phyloP scores from a whole-genome alignment of 768 basidiomycete species.

The Boletales sp. region DNA sequence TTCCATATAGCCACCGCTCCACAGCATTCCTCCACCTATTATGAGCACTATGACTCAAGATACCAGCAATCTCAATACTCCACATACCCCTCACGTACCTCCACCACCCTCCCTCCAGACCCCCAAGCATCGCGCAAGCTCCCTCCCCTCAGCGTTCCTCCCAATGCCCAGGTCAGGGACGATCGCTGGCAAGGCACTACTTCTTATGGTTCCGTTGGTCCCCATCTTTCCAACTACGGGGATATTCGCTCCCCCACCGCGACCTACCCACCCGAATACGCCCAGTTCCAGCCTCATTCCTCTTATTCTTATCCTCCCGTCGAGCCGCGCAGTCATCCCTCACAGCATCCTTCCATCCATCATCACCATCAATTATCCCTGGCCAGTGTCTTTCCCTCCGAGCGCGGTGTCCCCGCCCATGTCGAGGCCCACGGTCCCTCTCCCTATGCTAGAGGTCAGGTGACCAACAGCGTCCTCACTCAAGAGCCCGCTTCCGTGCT shows the following conservation, averaged over 20 bases:
- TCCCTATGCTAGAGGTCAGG: slow-evolving; percentile 47
- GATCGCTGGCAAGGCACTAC: slow-evolving; percentile 46
- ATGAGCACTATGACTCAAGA: slow-evolving; percentile 55
- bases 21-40: slow-evolving; percentile 46
- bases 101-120: slow-evolving; percentile 45
- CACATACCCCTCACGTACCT: slow-evolving; percentile 46
- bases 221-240: slow-evolving; percentile 34
- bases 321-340: slow-evolving; percentile 33
- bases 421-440: slow-evolving; percentile 38
- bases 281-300: slow-evolving; percentile 39
- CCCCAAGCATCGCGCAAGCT: slow-evolving; percentile 54
- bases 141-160: slow-evolving; percentile 49
- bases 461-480: slow-evolving; percentile 30
- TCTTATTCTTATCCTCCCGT: slow-evolving; percentile 33
- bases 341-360: slow-evolving; percentile 23
- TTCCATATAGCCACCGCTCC: slow-evolving; percentile 36
- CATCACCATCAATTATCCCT: slow-evolving; percentile 30
- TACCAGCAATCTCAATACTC: slow-evolving; percentile 40
- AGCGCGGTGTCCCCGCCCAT: slow-evolving; percentile 38
- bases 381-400: slow-evolving; percentile 23
- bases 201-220: slow-evolving; percentile 34
- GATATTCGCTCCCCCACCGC: slow-evolving; percentile 64
- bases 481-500: slow-evolving; percentile 32
- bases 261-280: slow-evolving; percentile 55
- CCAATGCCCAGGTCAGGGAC: slow-evolving; percentile 38